Base-by-base conservation (phyloP, 139 green algal genomes). In the Chlamydomonas sp. region DNA sequence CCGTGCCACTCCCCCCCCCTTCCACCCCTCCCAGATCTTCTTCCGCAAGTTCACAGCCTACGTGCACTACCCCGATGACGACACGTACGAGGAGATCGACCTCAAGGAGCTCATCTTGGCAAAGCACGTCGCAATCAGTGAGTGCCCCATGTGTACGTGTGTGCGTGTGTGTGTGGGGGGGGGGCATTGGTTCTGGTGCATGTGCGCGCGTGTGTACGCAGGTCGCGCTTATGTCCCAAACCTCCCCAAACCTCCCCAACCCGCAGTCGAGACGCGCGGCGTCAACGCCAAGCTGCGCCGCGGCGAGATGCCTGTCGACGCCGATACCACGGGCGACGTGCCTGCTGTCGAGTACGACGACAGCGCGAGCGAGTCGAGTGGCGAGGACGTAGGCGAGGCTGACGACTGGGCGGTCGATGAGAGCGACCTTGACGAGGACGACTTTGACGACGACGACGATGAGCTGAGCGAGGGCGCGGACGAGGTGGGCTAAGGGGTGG, bases 11-110 rank as follows among this genome's bases (percentile, higher is more conserved):
- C 43, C 16, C 13, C 13, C 13, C 43, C 13, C 43, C 43, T 54
- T 13, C 13, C 43, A 13, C 16, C 43, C 43, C 54, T 36, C 34
- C 24, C 54, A 64, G 54, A 64, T 64, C 16, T 64, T 64, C 16
- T 64, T 64, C 54, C 30, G 34, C 8, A 36, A 22, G 16, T 64
- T 36, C 54, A 36, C 54, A 64, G 72, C 79, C 0, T 73, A 80
- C 29, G 38, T 89, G 48, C 64, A 78, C 58, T 89, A 89, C 64
- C 59, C 64, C 1, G 72, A 82, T 5, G 80, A 76, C 0, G 54
- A 79, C 16, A 75, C 84, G 39, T 83, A 84, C 33, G 84, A 89
- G 65, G 68, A 83, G 0, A 48, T 84, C 1, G 58, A 84, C 37
- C 49, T 87, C 20, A 38, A 69, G 2, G 74, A 83, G 60, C 57